A percentile compares a stretch with the other conserved stretches of the same genome.
Evolutionary conservation across 305 asterid species (phyloP).

Genomic region (Salvia sclarea): DNA sequence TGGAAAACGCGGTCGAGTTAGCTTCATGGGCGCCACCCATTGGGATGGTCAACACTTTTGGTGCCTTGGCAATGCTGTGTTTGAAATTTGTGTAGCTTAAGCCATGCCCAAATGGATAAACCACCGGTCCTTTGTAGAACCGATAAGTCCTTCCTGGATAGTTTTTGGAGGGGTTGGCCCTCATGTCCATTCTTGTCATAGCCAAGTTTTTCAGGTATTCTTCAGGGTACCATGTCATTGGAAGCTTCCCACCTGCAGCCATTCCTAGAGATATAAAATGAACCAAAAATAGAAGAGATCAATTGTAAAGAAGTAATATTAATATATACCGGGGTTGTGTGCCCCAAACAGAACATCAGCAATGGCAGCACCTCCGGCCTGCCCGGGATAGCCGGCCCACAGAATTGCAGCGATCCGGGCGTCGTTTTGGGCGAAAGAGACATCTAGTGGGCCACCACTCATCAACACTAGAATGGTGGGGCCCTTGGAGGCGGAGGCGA

Average conservation of each 20-base stretch:
- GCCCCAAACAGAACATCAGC: constrained; percentile 64
- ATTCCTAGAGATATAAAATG: neutral
- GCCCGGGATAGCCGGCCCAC: constrained; percentile 81
- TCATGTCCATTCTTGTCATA: constrained; percentile 73
- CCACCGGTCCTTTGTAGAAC: constrained; percentile 68
- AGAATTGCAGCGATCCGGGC: constrained; percentile 51
- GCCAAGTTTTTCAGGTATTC: constrained; percentile 58
- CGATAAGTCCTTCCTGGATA: constrained; percentile 80
- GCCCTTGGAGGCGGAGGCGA: constrained; percentile 60
- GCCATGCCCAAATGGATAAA: constrained; percentile 72
- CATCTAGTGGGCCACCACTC: constrained; percentile 72
- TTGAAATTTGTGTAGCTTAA: constrained; percentile 65
- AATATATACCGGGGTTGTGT: constrained; percentile 55
- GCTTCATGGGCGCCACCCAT: constrained; percentile 44
- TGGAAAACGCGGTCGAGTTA: constrained; percentile 35
- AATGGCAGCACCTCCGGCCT: constrained; percentile 73
- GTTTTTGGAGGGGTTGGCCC: constrained; percentile 51
- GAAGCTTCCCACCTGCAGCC: constrained; percentile 63
- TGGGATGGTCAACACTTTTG: constrained; percentile 42
- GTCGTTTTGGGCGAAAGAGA: constrained; percentile 57
- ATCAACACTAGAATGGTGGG: constrained; percentile 59
- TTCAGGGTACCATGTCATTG: constrained; percentile 82
- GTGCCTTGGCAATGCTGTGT: constrained; percentile 53
- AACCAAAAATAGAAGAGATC: no score
- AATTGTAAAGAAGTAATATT: no score